These are phyloP conservation scores for Solanum aculeatissimum DNA, from an alignment of 305 asterid genomes.

Conservation along the genomic window DNA sequence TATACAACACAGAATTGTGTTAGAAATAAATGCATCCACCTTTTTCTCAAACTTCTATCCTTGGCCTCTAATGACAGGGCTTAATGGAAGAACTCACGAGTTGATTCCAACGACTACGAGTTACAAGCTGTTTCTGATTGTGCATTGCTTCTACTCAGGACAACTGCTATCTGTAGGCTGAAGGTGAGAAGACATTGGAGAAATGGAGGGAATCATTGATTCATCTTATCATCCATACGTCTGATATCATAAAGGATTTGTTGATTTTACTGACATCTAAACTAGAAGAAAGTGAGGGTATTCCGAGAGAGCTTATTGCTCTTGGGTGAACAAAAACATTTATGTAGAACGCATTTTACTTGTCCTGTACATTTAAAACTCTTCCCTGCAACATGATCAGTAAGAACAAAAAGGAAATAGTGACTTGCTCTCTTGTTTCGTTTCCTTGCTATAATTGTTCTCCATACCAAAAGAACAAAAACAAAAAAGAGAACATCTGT, in stretches of 20 bases:
- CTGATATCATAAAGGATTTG: background rate
- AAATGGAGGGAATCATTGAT: background rate
- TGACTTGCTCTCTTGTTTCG: background rate
- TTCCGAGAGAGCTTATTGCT: background rate
- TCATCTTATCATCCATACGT: background rate
- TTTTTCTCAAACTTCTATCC: background rate
- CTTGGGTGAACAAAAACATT: background rate
- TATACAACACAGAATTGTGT: background rate
- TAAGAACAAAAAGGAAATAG: background rate
- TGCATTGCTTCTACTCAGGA: too few relatives aligned
- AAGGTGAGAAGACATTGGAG: background rate
- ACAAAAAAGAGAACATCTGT: background rate
- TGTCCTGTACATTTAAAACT: background rate
- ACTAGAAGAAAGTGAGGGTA: background rate
- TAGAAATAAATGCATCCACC: background rate
- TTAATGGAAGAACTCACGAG: slow-evolving; percentile 8
- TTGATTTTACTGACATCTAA: background rate
- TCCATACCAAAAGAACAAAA: background rate
- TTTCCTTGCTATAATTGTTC: background rate
- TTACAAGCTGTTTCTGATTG: background rate
- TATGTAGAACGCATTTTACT: background rate
- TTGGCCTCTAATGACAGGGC: background rate
- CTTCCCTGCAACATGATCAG: background rate
- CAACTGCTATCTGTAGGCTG: background rate
- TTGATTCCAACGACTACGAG: background rate